Base-by-base conservation (phyloP, 2,329 filamentous ascomycete genomes). In the Stachybotrys chlorohalonatus region DNA sequence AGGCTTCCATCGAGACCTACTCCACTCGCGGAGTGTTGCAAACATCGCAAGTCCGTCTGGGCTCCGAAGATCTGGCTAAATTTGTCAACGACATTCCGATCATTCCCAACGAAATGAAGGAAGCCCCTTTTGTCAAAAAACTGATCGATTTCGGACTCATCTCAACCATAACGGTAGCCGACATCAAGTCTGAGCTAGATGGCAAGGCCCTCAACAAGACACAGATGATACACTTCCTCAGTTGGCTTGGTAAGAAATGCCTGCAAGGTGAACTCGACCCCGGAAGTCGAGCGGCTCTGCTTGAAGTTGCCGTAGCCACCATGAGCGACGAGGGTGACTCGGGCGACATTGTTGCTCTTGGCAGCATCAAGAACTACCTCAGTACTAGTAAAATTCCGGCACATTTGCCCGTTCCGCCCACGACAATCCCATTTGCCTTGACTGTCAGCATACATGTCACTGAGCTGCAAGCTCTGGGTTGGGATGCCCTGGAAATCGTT, bases 31-130 rank as follows among this genome's bases (percentile, higher is more conserved):
- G 95, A 54, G 85, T 99, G 7, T 77, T 96, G 53, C 83, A 87
- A n/a, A 95, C 89, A 42, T 83, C 88, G 11, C 81, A 88, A 61
- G 90, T 96, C 42, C 88, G 94, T 39, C 81, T 95, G 61, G 88
- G 75, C 67, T 73, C 87, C 67, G 67, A 89, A 75, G 76, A 85
- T 61, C 67, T 86, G 52, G 75, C 73, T 63, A 78, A 80, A 56
- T 99, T 99, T 65, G 84, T 97, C 55, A 86, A 92, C 55, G 89
- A 89, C 39, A 94, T 99, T 58, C 91, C 94, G 0, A 85, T 95
- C 46, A 77, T 97, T 5, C 89, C 93, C 1, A 83, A 89, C 49
- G 84, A 86, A 56, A 78, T 97, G 61, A 83, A 86, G 56, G 78
- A 84, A 9, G 81, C 80, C n/a, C 79, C 80, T 0, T 95, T 99